Conservation (phyloP, 192 early-diverging fungal species). For the Coemansia sp. region DNA sequence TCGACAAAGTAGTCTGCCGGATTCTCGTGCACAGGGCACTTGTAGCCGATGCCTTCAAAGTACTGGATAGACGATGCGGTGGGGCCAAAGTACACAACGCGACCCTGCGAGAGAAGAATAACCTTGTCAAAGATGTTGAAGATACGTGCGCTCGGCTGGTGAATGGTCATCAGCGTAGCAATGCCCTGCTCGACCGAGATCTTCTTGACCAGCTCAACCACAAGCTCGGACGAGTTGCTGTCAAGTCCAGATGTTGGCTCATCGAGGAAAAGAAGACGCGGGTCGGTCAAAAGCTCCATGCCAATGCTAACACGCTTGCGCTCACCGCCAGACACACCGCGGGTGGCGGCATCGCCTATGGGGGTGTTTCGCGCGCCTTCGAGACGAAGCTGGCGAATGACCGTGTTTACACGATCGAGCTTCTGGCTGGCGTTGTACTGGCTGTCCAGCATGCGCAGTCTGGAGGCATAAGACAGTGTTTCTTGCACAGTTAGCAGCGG, state of each 20-base stretch:
- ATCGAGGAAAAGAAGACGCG: slow-evolving; percentile 57
- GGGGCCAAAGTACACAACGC: slow-evolving; percentile 63
- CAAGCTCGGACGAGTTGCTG: slow-evolving; percentile 64
- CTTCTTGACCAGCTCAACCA: slow-evolving; percentile 64
- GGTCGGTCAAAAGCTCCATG: slow-evolving; percentile 58
- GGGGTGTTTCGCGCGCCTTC: slow-evolving; percentile 60
- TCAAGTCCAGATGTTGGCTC: slow-evolving; percentile 73
- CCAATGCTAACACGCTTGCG: slow-evolving; percentile 57
- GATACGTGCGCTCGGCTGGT: slow-evolving; percentile 84
- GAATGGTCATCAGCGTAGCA: slow-evolving; percentile 85
- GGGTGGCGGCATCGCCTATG: slow-evolving; percentile 50
- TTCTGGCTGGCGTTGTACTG: slow-evolving; percentile 55
- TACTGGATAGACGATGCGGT: slow-evolving; percentile 44
- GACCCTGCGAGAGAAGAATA: slow-evolving; percentile 69
- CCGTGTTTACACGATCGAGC: slow-evolving; percentile 63
- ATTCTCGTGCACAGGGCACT: slow-evolving; percentile 72
- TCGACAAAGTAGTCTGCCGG: slow-evolving; percentile 74
- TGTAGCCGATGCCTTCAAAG: slow-evolving; percentile 57
- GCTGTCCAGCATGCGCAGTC: slow-evolving; percentile 65
- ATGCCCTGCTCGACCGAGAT: slow-evolving; percentile 62
- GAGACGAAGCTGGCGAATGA: slow-evolving; percentile 68
- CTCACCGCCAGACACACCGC: slow-evolving; percentile 61
- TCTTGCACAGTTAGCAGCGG: slow-evolving; percentile 76
- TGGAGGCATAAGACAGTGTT: slow-evolving; percentile 74
- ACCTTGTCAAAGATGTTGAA: slow-evolving; percentile 84